phyloP scores from a whole-genome alignment of 441 rosid genomes.

The Daphne laureola region DNA sequence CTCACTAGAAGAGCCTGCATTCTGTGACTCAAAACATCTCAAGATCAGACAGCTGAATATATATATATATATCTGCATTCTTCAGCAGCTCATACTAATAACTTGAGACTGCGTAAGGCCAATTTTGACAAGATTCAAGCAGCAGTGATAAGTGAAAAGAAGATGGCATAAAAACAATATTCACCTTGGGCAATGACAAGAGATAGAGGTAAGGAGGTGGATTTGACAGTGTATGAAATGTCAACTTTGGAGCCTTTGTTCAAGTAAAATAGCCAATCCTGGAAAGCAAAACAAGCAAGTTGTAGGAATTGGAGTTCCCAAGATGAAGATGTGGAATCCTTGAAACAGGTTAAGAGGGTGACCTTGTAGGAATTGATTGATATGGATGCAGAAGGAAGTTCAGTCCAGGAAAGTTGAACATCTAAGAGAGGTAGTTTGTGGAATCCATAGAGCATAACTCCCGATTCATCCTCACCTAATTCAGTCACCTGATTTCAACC shows the following conservation, averaged over 20 bases:
- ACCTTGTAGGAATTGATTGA: constrained; percentile 36
- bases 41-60: too few species aligned
- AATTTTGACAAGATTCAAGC: too few species aligned
- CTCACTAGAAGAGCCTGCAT: too few species aligned
- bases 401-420: constrained; percentile 32
- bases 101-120: too few species aligned
- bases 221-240: constrained; percentile 34
- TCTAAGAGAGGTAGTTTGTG: constrained; percentile 30
- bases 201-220: constrained; percentile 28
- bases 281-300: constrained; percentile 9
- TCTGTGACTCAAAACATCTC: too few species aligned
- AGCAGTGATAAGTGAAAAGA: too few species aligned
- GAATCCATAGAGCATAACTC: constrained; percentile 36
- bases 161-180: background rate
- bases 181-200: constrained; percentile 51
- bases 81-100: too few species aligned
- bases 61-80: too few species aligned
- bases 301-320: background rate
- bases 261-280: constrained; percentile 50
- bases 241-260: constrained; percentile 38
- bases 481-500: constrained; percentile 27
- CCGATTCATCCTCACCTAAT: constrained; percentile 21
- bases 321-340: background rate
- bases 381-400: constrained; percentile 24
- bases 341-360: background rate